phyloP scores from a whole-genome alignment of 768 basidiomycete species.

The Trametes villosa region DNA sequence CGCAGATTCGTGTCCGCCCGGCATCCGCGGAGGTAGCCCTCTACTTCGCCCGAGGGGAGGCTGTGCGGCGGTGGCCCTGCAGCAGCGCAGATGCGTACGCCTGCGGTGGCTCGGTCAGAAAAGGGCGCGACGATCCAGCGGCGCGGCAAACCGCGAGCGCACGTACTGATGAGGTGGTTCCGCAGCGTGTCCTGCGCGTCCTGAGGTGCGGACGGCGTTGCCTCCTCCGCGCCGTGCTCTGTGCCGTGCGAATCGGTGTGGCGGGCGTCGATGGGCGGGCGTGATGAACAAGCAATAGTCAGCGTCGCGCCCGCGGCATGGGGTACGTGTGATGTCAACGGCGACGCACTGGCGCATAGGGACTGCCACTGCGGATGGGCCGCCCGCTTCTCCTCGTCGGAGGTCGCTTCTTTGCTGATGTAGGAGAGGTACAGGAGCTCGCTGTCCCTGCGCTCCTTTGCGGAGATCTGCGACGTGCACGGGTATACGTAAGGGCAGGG shows the following conservation, averaged over 20 bases:
- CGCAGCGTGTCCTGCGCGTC: conserved; percentile 60
- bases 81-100: conserved; percentile 18
- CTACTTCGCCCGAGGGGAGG: background rate
- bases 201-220: conserved; percentile 30
- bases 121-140: background rate
- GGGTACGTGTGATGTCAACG: background rate
- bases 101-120: conserved; percentile 14
- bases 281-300: background rate
- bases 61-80: conserved; percentile 6
- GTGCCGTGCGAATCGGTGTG: background rate
- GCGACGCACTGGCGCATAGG: conserved; percentile 62
- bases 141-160: background rate
- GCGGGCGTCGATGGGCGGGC: too few species aligned
- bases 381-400: conserved; percentile 47
- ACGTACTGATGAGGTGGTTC: conserved; percentile 62
- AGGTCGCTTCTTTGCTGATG: conserved; percentile 52
- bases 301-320: background rate
- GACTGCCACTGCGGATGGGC: conserved; percentile 68
- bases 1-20: conserved; percentile 41
- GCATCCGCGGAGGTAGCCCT: background rate
- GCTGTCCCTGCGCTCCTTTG: conserved; percentile 74
- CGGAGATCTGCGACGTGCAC: conserved; percentile 57
- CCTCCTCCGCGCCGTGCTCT: conserved; percentile 65
- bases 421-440: conserved; percentile 83
- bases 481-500: too few species aligned